Conservation (phyloP, 805 yeast genomes). For the Clavispora santaluciae region DNA sequence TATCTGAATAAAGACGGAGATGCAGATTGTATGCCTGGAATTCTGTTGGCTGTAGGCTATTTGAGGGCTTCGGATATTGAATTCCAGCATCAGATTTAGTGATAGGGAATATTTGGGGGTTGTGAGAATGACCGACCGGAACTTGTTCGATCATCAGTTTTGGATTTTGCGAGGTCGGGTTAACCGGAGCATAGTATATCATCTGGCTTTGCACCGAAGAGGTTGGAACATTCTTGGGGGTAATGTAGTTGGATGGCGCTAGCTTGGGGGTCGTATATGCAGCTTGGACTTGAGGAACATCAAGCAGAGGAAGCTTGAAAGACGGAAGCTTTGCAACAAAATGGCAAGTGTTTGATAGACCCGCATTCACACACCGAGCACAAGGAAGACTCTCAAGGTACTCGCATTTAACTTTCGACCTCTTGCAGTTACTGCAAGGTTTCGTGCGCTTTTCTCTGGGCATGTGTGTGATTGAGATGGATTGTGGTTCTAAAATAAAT, state of each 20-base stretch:
- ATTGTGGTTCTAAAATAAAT: background rate
- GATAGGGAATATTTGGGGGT: background rate
- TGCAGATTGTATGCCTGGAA: too few relatives aligned
- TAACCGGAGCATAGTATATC: background rate
- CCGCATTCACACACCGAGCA: conserved; percentile 49
- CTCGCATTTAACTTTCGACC: conserved; percentile 58
- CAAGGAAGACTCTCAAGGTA: conserved; percentile 49
- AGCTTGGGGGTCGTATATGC: background rate
- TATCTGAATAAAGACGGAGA: too few relatives aligned
- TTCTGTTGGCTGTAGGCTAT: too few relatives aligned
- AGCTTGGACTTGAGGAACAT: conserved; percentile 1
- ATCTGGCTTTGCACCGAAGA: background rate
- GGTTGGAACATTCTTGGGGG: background rate
- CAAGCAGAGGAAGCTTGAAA: conserved; percentile 23
- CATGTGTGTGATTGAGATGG: conserved; percentile 9
- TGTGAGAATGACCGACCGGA: background rate
- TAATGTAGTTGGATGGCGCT: background rate
- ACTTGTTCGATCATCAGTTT: background rate
- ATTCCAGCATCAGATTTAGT: background rate
- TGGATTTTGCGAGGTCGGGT: background rate
- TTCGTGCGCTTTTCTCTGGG: conserved; percentile 41
- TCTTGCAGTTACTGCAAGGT: conserved; percentile 62
- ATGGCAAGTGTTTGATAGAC: conserved; percentile 44
- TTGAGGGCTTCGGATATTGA: too few relatives aligned
- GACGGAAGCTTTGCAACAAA: conserved; percentile 53